Conservation (phyloP, 208 protist species). For the Vickermania ingenoplastis region DNA sequence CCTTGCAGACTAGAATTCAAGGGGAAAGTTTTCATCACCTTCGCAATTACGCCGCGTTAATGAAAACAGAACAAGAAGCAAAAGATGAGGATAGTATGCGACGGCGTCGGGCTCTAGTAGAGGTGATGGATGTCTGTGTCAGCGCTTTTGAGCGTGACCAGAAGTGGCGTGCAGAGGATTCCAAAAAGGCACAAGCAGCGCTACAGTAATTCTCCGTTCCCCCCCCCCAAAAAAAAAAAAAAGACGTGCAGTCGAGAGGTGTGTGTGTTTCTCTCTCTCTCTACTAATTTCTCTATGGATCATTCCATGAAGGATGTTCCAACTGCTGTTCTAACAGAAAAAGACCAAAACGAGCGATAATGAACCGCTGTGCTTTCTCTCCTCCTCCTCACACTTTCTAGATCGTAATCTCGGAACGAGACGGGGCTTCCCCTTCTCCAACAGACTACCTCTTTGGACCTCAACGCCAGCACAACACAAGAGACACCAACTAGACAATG, state of each 20-base stretch:
- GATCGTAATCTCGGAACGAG: not conserved
- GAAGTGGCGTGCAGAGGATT: conserved; percentile 51
- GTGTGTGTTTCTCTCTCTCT: too few relatives aligned
- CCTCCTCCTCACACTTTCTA: not conserved
- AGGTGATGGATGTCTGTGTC: conserved; percentile 67
- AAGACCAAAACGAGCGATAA: not conserved
- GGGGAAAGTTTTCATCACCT: conserved; percentile 74
- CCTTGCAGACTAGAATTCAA: conserved; percentile 64
- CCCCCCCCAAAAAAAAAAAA: too few relatives aligned
- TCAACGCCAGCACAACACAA: not conserved
- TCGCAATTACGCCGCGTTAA: conserved; percentile 62
- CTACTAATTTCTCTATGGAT: too few relatives aligned
- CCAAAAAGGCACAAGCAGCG: conserved; percentile 24
- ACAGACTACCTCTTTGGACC: not conserved
- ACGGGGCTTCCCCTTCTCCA: not conserved
- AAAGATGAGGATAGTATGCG: conserved; percentile 76
- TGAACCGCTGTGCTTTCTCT: not conserved
- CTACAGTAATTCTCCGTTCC: conserved; percentile 9
- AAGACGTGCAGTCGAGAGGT: too few relatives aligned
- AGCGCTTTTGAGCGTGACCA: conserved; percentile 71
- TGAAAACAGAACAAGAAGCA: conserved; percentile 56
- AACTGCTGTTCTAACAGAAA: too few relatives aligned
- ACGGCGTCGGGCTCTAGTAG: conserved; percentile 63
- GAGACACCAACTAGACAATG: too few relatives aligned
- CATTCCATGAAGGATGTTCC: too few relatives aligned